Evolutionary conservation across 352 stramenopile genomes (phyloP), one percentile per base, ranked within the genome.

Genomic region (Phytophthora pistaciae): DNA sequence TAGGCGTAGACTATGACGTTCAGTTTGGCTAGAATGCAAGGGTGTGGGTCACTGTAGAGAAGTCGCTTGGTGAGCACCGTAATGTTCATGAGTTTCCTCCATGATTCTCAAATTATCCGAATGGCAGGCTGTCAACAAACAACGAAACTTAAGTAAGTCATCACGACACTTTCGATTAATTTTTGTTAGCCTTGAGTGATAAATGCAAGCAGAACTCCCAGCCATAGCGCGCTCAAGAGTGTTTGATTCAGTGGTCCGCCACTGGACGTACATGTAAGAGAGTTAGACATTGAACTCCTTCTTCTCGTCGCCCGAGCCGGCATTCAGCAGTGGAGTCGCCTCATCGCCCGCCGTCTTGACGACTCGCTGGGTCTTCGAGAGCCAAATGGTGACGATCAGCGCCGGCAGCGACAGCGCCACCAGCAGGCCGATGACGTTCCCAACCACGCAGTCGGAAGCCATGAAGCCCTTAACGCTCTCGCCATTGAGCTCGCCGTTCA

Each of bases 401-500:
- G 75, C 50, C 18, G 66, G 55, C 3, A 95, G 56, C 54, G 80
- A 63, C 36, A 91, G 33, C 9, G 82, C 80, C 25, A 93, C 64
- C 16, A 94, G 65, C 40, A 96, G 69, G 0, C 89, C 86, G 27
- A 93, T 90, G 36, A 79, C 77, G 66, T 94, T 96, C 25, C 86
- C 90, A 25, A 95, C 56, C 61, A 91, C 72, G 48, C 90, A 96
- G 64, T 95, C 88, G 0, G 68, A 44, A 2, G 90, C 77, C 86
- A 94, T 91, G 71, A 81, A 91, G 2, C 85, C 88, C n/a, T 75
- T 76, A n/a, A 95, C 83, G n/a, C 70, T 57, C 21, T 79, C 42
- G 48, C 86, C 89, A 42, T 96, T 75, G 21, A 94, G 66, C 38
- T 79, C 75, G 7, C 89, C 89, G 38, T 66, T 84, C 29, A 96